Base-by-base conservation (phyloP, 2,329 filamentous ascomycete genomes). In the Fusarium tricinctum region DNA sequence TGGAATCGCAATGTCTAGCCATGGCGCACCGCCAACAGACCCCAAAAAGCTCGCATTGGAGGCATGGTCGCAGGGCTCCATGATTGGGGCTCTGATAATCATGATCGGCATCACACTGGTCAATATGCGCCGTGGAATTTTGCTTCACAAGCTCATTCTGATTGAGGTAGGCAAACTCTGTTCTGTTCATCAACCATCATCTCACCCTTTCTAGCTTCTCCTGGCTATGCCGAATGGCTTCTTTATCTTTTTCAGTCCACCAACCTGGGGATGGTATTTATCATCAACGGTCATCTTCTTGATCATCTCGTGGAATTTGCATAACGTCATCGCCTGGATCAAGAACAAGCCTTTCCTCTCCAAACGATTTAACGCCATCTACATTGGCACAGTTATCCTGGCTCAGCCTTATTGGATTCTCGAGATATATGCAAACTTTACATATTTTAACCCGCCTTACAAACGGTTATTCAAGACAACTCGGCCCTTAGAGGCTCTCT, bases 301-400 rank as follows among this genome's bases (percentile, higher is more conserved):
- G 23, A 89, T 89, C 66, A 78, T 83, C n/a, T 89, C 86, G 5
- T 90, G 88, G 86, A 83, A 81, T 14, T 77, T 91, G 10, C 89
- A 91, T 75, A 91, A 91, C 66, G 81, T 91, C 62, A 87, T 91
- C 61, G 84, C 88, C 1, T 91, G 88, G 89, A 84, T 91, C 76
- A 91, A 91, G 76, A 88, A 86, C 65, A 84, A 83, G 53, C 88
- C 88, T 0, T 89, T 90, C 69, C 78, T 90, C 9, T 80, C 81
- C 4, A 80, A 77, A 30, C 77, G 79, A 9, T 81, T 83, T 30
- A 88, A 83, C 46, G 72, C 79, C 12, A 75, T 89, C 56, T 91
- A 89, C 72, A 87, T 91, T 50, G 79, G 80, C 43, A 89, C 85
- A 0, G 82, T 91, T 42, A 77, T 87, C 13, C 77, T 89, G 3